These are phyloP conservation scores for Astrothelium macrocarpum DNA, from an alignment of 495 filamentous ascomycete genomes.

Conservation along the genomic window DNA sequence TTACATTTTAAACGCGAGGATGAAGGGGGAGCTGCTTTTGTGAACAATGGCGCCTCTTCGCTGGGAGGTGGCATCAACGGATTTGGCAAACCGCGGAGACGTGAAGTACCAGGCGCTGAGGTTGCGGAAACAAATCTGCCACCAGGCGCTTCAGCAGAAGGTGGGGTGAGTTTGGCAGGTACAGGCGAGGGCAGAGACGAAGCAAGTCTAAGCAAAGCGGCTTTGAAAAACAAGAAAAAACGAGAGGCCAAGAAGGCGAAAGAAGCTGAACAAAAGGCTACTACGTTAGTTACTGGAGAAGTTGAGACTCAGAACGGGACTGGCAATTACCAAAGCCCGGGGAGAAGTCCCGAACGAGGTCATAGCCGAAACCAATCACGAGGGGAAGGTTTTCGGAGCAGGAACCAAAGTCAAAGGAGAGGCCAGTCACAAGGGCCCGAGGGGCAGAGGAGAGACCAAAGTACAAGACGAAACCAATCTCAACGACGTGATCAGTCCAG, in stretches of 20 bases:
- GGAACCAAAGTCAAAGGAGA: slow-evolving; percentile 29
- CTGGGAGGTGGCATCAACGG: slow-evolving; percentile 50
- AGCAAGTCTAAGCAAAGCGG: slow-evolving; percentile 68
- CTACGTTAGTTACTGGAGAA: slow-evolving; percentile 30
- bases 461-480: slow-evolving; percentile 15
- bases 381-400: slow-evolving; percentile 16
- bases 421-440: slow-evolving; percentile 18
- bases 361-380: slow-evolving; percentile 33
- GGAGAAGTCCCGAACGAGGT: slow-evolving; percentile 57
- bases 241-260: slow-evolving; percentile 90
- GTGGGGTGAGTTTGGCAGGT: slow-evolving; percentile 52
- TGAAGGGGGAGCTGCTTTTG: slow-evolving; percentile 83
- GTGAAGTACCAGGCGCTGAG: slow-evolving; percentile 73
- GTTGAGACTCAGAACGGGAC: slow-evolving; percentile 18
- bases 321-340: slow-evolving; percentile 19
- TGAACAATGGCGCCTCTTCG: slow-evolving; percentile 64
- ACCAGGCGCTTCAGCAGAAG: slow-evolving; percentile 59
- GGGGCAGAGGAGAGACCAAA: slow-evolving; percentile 31
- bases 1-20: slow-evolving; percentile 96
- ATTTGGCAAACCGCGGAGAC: slow-evolving; percentile 62
- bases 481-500: slow-evolving; percentile 12
- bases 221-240: slow-evolving; percentile 98
- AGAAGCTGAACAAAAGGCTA: slow-evolving; percentile 52
- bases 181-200: slow-evolving; percentile 49
- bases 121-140: slow-evolving; percentile 50